Evolutionary conservation across 2,329 filamentous ascomycete genomes (phyloP).

Genomic region (Aschersonia sp.): DNA sequence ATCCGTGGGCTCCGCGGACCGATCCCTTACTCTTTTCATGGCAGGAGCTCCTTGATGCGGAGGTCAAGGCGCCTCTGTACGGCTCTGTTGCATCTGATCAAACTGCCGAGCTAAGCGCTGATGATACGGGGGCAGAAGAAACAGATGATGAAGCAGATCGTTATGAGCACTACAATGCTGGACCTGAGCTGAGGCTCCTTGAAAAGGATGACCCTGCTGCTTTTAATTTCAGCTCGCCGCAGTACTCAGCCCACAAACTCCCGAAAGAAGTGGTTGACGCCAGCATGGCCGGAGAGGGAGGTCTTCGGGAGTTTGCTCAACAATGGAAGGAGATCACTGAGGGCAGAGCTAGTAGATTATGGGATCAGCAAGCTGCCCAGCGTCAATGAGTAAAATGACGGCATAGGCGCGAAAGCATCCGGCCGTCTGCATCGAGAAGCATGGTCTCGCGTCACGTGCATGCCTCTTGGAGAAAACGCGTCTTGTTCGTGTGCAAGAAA

Average conservation of each 20-base stretch:
- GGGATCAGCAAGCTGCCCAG: slow-evolving; percentile 16
- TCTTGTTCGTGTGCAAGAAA: background rate
- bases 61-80: slow-evolving; percentile 43
- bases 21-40: slow-evolving; percentile 84
- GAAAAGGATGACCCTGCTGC: slow-evolving; percentile 77
- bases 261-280: slow-evolving; percentile 82
- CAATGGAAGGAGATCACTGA: slow-evolving; percentile 53
- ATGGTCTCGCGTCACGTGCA: background rate
- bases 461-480: background rate
- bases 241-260: slow-evolving; percentile 91
- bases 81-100: slow-evolving; percentile 21
- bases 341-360: slow-evolving; percentile 23
- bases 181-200: slow-evolving; percentile 71
- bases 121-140: slow-evolving; percentile 22
- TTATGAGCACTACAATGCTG: slow-evolving; percentile 41
- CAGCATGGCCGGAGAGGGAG: slow-evolving; percentile 52
- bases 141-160: slow-evolving; percentile 23
- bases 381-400: background rate
- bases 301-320: slow-evolving; percentile 66
- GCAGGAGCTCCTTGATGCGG: slow-evolving; percentile 67
- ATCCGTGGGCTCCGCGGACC: slow-evolving; percentile 83
- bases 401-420: too few relatives aligned
- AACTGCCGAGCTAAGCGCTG: slow-evolving; percentile 19
- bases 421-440: background rate
- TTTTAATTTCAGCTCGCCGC: slow-evolving; percentile 69